A percentile compares a stretch with the other conserved stretches of the same genome.
phyloP scores from a whole-genome alignment of 73 alveolate species.

The Tetrahymena thermophila region DNA sequence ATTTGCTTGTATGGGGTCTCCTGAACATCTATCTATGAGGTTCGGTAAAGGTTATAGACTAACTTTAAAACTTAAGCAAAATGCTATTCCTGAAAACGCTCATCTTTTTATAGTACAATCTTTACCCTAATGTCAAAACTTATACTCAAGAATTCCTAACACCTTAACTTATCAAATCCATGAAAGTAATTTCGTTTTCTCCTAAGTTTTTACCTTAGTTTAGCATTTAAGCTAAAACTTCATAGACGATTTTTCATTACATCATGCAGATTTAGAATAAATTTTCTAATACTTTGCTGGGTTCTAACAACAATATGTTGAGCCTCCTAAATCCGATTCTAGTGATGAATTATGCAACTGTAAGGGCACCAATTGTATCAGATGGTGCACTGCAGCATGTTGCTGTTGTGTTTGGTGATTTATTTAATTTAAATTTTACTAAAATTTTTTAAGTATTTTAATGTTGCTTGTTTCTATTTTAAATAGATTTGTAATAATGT shows the following conservation, averaged over 20 bases:
- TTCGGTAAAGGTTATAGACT: conserved; percentile 91
- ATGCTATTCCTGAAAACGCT: not conserved
- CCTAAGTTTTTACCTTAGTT: not conserved
- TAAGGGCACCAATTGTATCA: not conserved
- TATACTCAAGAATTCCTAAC: not conserved
- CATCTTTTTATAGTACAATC: not conserved
- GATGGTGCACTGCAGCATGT: not conserved
- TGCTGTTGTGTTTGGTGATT: not conserved
- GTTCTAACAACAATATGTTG: not conserved
- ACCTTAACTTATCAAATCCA: not conserved
- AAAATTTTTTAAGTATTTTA: too few relatives aligned
- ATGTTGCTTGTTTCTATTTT: too few relatives aligned
- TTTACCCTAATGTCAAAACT: not conserved
- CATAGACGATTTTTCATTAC: not conserved
- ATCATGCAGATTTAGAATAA: not conserved
- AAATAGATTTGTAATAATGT: too few relatives aligned
- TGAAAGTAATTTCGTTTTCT: not conserved
- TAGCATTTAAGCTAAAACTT: not conserved
- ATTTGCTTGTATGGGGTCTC: conserved; percentile 86
- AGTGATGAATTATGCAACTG: not conserved
- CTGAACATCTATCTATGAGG: conserved; percentile 76
- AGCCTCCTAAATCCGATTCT: not conserved
- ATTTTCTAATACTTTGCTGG: not conserved
- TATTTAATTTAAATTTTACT: too few relatives aligned
- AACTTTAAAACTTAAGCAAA: conserved; percentile 45